A percentile compares a stretch with the other conserved stretches of the same genome.
Evolutionary conservation across 805 yeast species (phyloP).

Genomic region (Schwanniomyces polymorphus): DNA sequence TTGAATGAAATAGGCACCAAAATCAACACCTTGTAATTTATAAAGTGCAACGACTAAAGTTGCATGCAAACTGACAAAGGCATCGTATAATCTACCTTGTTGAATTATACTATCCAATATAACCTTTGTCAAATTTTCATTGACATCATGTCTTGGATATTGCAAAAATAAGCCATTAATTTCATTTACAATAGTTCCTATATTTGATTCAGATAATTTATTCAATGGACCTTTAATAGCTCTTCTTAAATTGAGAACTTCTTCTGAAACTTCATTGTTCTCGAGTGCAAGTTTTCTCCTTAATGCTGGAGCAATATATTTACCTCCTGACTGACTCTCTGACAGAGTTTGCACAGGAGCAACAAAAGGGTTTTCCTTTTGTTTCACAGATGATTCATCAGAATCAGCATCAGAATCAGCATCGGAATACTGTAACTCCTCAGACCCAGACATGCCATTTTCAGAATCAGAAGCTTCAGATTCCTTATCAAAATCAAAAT

Average conservation of each 20-base stretch:
- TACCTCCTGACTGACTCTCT: conserved; percentile 11
- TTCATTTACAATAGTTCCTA: conserved; percentile 67
- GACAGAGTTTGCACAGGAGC: conserved; percentile 45
- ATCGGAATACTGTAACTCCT: conserved; percentile 1
- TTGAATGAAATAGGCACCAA: conserved; percentile 87
- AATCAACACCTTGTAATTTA: conserved; percentile 78
- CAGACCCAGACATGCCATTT: conserved; percentile 6
- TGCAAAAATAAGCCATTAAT: conserved; percentile 61
- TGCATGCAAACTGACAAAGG: conserved; percentile 77
- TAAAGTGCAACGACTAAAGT: conserved; percentile 74
- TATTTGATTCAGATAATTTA: conserved; percentile 84
- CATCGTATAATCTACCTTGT: conserved; percentile 70
- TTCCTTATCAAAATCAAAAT: conserved; percentile 40
- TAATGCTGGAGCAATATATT: conserved; percentile 86
- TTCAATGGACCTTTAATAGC: conserved; percentile 82
- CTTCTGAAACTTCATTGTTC: conserved; percentile 33
- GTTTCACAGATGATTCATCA: conserved; percentile 12
- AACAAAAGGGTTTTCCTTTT: conserved; percentile 72
- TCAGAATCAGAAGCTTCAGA: conserved; percentile 16
- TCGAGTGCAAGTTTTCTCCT: conserved; percentile 54
- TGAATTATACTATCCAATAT: conserved; percentile 62
- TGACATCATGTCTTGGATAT: conserved; percentile 80
- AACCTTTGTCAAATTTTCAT: conserved; percentile 62
- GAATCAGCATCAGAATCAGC: conserved; percentile 19
- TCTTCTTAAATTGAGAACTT: conserved; percentile 46